phyloP scores from a whole-genome alignment of 257 asterid genomes.

The Dorcoceras hygrometricum region DNA sequence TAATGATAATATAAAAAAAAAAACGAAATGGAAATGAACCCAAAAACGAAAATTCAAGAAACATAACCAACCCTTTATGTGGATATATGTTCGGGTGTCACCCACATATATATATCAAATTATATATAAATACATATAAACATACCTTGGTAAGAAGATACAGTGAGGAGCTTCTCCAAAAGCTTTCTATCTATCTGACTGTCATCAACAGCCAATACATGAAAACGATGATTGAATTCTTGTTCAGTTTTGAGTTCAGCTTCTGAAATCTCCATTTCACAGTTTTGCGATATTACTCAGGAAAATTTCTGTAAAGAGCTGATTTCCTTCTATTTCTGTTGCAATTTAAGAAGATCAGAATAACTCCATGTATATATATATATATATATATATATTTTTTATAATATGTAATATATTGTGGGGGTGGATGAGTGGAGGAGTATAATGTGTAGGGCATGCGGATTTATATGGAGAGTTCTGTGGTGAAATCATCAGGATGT shows the following conservation, averaged over 20 bases:
- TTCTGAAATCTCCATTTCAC: slow-evolving; percentile 32
- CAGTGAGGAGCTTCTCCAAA: slow-evolving; percentile 50
- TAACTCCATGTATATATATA: too few relatives aligned
- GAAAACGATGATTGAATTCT: slow-evolving; percentile 36
- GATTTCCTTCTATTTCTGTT: neutral
- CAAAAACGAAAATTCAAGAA: neutral
- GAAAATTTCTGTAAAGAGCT: too few relatives aligned
- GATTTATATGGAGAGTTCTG: too few relatives aligned
- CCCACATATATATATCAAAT: too few relatives aligned
- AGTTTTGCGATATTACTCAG: too few relatives aligned
- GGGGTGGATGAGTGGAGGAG: too few relatives aligned
- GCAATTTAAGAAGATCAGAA: neutral
- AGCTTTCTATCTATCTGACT: slow-evolving; percentile 46
- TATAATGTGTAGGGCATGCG: too few relatives aligned
- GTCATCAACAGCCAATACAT: slow-evolving; percentile 64
- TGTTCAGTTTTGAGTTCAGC: slow-evolving; percentile 2
- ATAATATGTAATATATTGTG: too few relatives aligned
- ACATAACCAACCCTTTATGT: neutral
- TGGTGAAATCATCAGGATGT: too few relatives aligned
- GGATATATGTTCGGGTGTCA: too few relatives aligned
- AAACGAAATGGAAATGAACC: neutral
- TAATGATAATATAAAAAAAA: too few relatives aligned
- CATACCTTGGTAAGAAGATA: slow-evolving; percentile 56
- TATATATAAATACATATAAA: neutral
- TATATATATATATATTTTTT: too few relatives aligned